A percentile compares a stretch with the other conserved stretches of the same genome.
Conservation (phyloP, 345 rosid genomes). For the Balakata baccata region DNA sequence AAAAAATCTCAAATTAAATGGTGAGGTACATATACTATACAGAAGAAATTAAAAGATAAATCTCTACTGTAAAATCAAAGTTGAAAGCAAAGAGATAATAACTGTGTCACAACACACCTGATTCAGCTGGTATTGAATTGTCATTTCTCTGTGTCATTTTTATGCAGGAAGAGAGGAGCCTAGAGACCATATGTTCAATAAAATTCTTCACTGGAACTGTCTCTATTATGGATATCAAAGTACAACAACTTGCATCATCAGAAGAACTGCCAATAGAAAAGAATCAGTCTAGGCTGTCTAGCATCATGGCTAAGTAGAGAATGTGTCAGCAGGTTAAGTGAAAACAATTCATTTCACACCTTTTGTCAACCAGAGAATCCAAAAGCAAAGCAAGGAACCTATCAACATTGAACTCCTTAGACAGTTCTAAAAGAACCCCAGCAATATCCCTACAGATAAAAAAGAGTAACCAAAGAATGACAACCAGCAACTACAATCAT, state of each 20-base stretch:
- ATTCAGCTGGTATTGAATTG: slow-evolving; percentile 41
- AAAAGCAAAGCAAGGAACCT: slow-evolving; percentile 62
- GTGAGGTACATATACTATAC: background rate
- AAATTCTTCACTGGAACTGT: slow-evolving; percentile 50
- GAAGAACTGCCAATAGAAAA: slow-evolving; percentile 51
- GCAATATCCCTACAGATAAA: slow-evolving; percentile 53
- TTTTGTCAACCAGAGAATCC: slow-evolving; percentile 57
- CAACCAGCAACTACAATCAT: slow-evolving; percentile 1
- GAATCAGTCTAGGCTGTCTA: slow-evolving; percentile 19
- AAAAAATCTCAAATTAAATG: background rate
- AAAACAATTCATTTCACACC: slow-evolving; percentile 44
- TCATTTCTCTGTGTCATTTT: slow-evolving; percentile 50
- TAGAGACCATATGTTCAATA: slow-evolving; percentile 55
- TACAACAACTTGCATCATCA: slow-evolving; percentile 49
- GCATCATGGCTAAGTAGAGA: slow-evolving; percentile 10
- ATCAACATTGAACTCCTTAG: slow-evolving; percentile 70
- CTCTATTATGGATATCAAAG: slow-evolving; percentile 60
- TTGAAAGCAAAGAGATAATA: background rate
- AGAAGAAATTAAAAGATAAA: background rate
- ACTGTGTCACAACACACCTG: slow-evolving; percentile 40
- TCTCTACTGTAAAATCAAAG: background rate
- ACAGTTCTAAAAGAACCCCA: slow-evolving; percentile 57
- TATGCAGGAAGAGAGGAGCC: slow-evolving; percentile 57
- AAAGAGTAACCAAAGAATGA: background rate
- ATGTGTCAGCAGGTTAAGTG: slow-evolving; percentile 3